Base-by-base conservation (phyloP, 106 monocot species). In the Platanthera guangdongensis region DNA sequence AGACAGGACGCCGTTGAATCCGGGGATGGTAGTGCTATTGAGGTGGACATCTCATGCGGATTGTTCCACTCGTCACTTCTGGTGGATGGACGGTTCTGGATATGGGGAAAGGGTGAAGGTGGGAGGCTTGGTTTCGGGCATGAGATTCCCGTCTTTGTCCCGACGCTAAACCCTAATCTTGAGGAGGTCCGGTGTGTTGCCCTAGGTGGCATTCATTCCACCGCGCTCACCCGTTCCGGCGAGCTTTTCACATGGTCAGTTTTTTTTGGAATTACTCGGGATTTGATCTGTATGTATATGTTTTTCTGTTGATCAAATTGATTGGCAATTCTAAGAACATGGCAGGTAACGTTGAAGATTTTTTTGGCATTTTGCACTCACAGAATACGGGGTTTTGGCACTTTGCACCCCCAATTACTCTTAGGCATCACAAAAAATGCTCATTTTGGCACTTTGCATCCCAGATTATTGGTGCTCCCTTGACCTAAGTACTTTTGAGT, bases 81-180 rank as follows among this genome's bases (percentile, higher is more conserved):
- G 47, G 91, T 91, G 6, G 86, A 93, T 49, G 93, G 91, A 10
- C 55, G 57, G 78, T 13, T 91, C 46, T 96, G 93, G 96, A 71
- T 93, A 1, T 93, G 93, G 96, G 96, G 96, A 9, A 96, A 96
- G 78, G 96, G 96, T 8, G 96, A 96, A 49, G 96, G 96, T 0
- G 96, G 96, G 6, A 83, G 96, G 76, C 81, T 96, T 7, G 96
- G 96, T 5, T 64, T 93, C n/a, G 96, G 96, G 6, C 71, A 96
- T 64, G 96, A 96, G 85, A 60, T 45, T 12, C 76, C 89, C 9
- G 67, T 68, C 3, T 93, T 96, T 59, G 84, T 82, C 57, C 93
- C 93, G 6, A 76, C 55, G 4, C 7, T 65, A 18, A 96, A 96
- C 78, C 79, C 78, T 50, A 89, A 89, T 65, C 80, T 96, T 18